Base-by-base conservation (phyloP, 2,329 filamentous ascomycete species). In the Sclerotinia spermophila region DNA sequence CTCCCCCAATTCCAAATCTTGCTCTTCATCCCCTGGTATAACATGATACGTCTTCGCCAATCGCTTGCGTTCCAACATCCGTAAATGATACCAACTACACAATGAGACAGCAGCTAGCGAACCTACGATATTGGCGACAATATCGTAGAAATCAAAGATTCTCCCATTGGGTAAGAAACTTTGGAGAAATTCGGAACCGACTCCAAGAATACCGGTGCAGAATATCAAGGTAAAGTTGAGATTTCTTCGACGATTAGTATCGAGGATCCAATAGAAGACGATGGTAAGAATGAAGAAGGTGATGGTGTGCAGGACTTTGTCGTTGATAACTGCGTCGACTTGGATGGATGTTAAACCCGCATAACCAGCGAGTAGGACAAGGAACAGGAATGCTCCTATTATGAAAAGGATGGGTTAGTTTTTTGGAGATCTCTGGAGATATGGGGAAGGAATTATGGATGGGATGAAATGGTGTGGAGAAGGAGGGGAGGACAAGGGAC, bases 251-350 rank as follows among this genome's bases (percentile, higher is more conserved):
- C 96, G 92, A 73, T 90, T 91, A 67, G 94, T 96, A 80, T 99
- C 96, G 77, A 97, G 83, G 79, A 97, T 92, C 94, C 96, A 99
- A 87, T 99, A 99, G 86, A 98, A 98, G 76, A 87, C 83, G 74
- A 92, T 82, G 24, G 95, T 97, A 68, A 99, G 86, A 75, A 93
- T 79, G 85, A 98, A 97, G 84, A 99, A 98, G 77, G 92, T 94
- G 71, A 94, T 73, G 76, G 92, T 86, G 82, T 98, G 96, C 40
- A 98, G 86, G 78, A 92, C 84, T 82, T 99, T 98, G 86, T 97
- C 94, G 84, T 96, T 94, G 79, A 95, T 86, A 27, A 85, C 80
- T 73, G 81, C 76, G 73, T 82, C 82, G 75, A 88, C 78, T 74
- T 89, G 86, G 69, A 89, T 79, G 53, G 86, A 83, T 44, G 92